Evolutionary conservation across 345 rosid genomes (phyloP).

Genomic region (Gossypium sturtianum): DNA sequence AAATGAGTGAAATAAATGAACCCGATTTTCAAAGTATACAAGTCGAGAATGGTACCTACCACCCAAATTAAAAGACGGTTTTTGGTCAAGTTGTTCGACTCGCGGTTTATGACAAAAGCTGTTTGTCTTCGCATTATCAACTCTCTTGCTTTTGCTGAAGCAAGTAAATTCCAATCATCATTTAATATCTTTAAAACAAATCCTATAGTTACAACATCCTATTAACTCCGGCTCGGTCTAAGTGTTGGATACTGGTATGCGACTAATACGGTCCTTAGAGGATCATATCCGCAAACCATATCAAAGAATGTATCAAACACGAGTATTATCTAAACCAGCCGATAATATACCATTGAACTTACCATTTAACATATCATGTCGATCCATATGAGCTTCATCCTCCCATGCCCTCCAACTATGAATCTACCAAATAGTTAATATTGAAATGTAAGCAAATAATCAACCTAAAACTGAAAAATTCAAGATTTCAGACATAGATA

Average conservation of each 20-base stretch:
- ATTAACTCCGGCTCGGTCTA: not conserved
- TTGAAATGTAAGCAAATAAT: constrained; percentile 11
- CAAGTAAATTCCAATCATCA: constrained; percentile 1
- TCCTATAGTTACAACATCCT: not conserved
- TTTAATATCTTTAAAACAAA: not conserved
- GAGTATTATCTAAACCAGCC: not conserved
- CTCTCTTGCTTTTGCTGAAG: constrained; percentile 51
- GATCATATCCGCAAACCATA: not conserved
- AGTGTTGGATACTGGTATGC: not conserved
- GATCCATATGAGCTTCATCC: constrained; percentile 70
- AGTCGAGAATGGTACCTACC: constrained; percentile 38
- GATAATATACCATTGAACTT: constrained; percentile 16
- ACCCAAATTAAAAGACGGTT: constrained; percentile 73
- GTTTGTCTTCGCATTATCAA: constrained; percentile 64
- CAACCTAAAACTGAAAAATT: not conserved
- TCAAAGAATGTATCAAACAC: not conserved
- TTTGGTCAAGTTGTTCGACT: constrained; percentile 49
- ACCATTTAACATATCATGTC: constrained; percentile 59
- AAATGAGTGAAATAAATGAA: not conserved
- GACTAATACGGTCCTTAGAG: not conserved
- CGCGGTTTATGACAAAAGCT: constrained; percentile 63
- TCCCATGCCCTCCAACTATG: constrained; percentile 97
- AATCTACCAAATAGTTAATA: constrained; percentile 43
- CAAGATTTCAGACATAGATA: not conserved
- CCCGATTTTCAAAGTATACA: not conserved